Evolutionary conservation across 768 basidiomycete genomes (phyloP).

Genomic region (Mycena filopes): DNA sequence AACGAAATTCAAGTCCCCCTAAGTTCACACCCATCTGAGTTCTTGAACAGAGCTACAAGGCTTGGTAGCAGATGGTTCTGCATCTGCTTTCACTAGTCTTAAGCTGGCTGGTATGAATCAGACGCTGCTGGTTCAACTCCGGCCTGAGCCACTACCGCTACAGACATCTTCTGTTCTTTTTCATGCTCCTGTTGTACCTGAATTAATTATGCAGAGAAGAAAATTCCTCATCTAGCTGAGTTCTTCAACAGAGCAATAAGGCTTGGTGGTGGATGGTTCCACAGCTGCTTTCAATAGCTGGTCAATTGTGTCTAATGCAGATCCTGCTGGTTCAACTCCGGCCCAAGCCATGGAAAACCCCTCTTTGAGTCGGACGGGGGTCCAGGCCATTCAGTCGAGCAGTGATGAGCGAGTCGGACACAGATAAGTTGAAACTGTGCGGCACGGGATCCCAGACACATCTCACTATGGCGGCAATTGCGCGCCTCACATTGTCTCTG

Average conservation of each 20-base stretch:
- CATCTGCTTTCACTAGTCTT: constrained; percentile 5
- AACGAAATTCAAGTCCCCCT: too few relatives aligned
- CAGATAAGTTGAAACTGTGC: too few relatives aligned
- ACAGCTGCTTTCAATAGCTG: constrained; percentile 9
- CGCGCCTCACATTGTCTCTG: too few relatives aligned
- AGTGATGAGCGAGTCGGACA: too few relatives aligned
- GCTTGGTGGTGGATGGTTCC: constrained; percentile 9
- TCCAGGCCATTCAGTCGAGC: too few relatives aligned
- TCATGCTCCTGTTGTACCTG: neutral
- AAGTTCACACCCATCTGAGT: neutral
- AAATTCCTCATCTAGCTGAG: neutral
- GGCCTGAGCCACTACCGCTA: constrained; percentile 9
- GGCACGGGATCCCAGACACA: too few relatives aligned
- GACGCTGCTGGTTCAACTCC: constrained; percentile 2
- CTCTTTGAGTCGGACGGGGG: too few relatives aligned
- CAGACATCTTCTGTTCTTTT: neutral
- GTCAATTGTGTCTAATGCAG: too few relatives aligned
- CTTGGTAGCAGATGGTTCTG: constrained; percentile 8
- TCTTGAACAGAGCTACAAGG: neutral
- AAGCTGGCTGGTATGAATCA: neutral
- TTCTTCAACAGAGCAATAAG: neutral
- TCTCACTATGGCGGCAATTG: too few relatives aligned
- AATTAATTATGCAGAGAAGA: neutral
- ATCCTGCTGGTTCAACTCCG: neutral
- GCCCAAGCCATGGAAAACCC: constrained; percentile 3